Base-by-base conservation (phyloP, 1,139 yeast genomes). In the Barnettozyma hawaiiensis region DNA sequence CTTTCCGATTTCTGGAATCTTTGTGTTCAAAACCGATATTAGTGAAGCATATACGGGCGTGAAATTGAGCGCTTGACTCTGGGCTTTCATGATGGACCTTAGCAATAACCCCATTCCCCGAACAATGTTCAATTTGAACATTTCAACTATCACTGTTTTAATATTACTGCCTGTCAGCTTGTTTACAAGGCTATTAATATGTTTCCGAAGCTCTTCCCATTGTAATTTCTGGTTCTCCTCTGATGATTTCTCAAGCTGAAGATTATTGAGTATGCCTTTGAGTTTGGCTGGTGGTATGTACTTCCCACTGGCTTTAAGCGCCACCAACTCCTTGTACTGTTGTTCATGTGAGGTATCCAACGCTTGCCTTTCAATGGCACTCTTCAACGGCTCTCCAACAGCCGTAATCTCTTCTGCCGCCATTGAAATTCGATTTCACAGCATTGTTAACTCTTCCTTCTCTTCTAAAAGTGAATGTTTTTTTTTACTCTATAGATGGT, bases 1-100 rank as follows among this genome's bases (percentile, higher is more conserved):
- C 45, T 73, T 73, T 2, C 96, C 96, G 20, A 87, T 64, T 34
- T 75, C 75, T 0, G 95, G 94, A 6, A 85, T 59, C 53, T 82
- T 79, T 7, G 83, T 72, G 60, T 85, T 84, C 16, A 87, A 47
- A 1, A 83, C 69, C 6, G 81, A 71, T 0, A 75, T 70, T 34
- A 87, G 55, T 1, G 84, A 66, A 0, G 90, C 79, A 56, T 75
- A 78, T 1, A 75, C 68, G 1, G 75, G 64, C 0, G 83, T 70
- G 48, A 65, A 67, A 6, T 63, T 57, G 37, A 57, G 53, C 19
- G 71, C 69, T 10, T 57, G 58, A 8, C 69, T 60, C 56, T 77
- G 87, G 1, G 76, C 70, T 45, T 70, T 71, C 76, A 85, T 78
- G 4, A 85, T 47, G 37, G 73, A 64, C 41, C 81, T 67, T 20